Conservation (phyloP, 176 grass and related monocot genomes). For the Avena sativa region DNA sequence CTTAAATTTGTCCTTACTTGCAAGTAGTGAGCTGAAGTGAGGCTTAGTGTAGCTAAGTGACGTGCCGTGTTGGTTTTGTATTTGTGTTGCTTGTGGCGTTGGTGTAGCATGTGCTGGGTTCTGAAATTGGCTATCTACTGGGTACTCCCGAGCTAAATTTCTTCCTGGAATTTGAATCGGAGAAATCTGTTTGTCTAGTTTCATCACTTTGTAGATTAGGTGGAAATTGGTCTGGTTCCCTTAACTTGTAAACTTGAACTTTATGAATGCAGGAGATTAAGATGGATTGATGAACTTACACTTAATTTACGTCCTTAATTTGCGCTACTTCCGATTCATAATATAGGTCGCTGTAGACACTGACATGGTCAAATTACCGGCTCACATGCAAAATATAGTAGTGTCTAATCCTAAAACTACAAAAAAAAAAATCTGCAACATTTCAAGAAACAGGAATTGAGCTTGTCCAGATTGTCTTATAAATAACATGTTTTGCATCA, state of each 20-base stretch:
- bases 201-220: background rate
- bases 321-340: background rate
- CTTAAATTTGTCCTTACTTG: slow-evolving; percentile 30
- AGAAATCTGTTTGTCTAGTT: background rate
- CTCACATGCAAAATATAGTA: too few species aligned
- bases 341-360: background rate
- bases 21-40: slow-evolving; percentile 8
- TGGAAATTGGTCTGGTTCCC: background rate
- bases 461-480: too few species aligned
- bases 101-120: background rate
- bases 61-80: slow-evolving; percentile 39
- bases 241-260: background rate
- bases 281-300: background rate
- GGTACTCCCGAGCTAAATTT: background rate
- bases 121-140: slow-evolving; percentile 13
- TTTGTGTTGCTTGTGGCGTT: background rate
- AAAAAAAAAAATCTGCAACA: too few species aligned
- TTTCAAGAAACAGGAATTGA: too few species aligned
- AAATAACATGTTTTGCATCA: too few species aligned
- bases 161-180: background rate
- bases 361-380: background rate
- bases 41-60: background rate
- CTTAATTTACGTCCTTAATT: slow-evolving; percentile 7
- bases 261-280: background rate
- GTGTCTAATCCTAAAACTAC: too few species aligned